Conservation (phyloP, 441 rosid genomes). For the Rhodomyrtus psidioides region DNA sequence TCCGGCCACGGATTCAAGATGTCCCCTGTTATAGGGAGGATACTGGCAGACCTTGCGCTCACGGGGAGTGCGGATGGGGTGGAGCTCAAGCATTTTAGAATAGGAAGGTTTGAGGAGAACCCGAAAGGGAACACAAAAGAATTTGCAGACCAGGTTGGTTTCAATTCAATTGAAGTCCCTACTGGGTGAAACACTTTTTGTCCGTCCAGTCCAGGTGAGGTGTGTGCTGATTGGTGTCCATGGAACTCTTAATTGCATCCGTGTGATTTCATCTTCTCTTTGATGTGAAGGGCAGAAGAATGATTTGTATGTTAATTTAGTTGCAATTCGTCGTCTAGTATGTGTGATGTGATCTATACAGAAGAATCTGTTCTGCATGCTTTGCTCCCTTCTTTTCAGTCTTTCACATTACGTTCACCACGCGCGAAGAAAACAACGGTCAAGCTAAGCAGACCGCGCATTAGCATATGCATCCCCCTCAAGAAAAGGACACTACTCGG, state of each 20-base stretch:
- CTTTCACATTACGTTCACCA: not conserved
- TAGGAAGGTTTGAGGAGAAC: slow-evolving; percentile 45
- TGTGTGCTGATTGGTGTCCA: not conserved
- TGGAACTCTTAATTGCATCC: not conserved
- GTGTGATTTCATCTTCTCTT: not conserved
- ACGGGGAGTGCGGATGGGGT: slow-evolving; percentile 44
- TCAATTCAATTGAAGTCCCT: not conserved
- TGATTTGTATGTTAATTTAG: not conserved
- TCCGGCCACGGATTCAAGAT: slow-evolving; percentile 93
- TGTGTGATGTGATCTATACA: not conserved
- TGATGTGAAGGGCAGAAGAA: not conserved
- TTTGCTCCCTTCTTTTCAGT: not conserved
- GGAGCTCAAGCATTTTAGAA: slow-evolving; percentile 44
- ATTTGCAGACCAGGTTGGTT: slow-evolving; percentile 36
- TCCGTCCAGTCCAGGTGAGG: not conserved
- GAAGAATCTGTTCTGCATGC: not conserved
- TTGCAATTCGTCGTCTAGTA: not conserved
- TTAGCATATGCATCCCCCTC: not conserved
- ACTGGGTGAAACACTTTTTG: not conserved
- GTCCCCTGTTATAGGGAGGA: slow-evolving; percentile 66
- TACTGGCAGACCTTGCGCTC: slow-evolving; percentile 52
- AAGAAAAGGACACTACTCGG: not conserved
- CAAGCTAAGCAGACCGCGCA: not conserved
- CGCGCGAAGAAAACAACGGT: not conserved
- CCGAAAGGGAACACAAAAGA: slow-evolving; percentile 55